phyloP scores from a whole-genome alignment of 2,329 filamentous ascomycete genomes.

The Trichoderma simmonsii region DNA sequence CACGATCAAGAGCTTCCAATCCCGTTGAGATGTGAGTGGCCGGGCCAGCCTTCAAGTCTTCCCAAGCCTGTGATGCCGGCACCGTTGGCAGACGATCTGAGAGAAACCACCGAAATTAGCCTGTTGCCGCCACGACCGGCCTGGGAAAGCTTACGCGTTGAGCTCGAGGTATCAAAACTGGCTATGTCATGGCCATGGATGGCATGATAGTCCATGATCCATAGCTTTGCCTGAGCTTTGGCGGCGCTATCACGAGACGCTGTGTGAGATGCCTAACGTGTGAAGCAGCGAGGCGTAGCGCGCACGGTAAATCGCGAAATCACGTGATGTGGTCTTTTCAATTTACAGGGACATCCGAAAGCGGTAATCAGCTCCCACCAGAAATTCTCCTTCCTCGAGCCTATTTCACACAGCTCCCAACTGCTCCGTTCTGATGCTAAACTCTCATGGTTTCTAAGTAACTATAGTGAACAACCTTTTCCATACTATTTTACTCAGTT shows the following conservation, averaged over 20 bases:
- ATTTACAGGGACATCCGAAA: not conserved
- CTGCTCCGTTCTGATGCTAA: not conserved
- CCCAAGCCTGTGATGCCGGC: slow-evolving; percentile 69
- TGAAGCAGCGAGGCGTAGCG: not conserved
- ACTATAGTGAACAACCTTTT: fast-evolving
- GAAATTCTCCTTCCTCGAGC: not conserved
- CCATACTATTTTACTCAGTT: not conserved
- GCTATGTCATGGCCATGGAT: slow-evolving; percentile 59
- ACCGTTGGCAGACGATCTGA: slow-evolving; percentile 74
- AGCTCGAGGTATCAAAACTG: slow-evolving; percentile 55
- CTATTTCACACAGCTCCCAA: not conserved
- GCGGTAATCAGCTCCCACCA: not conserved
- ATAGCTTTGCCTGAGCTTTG: slow-evolving; percentile 6
- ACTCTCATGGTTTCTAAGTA: not conserved
- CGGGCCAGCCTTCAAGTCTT: slow-evolving; percentile 52
- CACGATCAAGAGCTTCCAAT: slow-evolving; percentile 50
- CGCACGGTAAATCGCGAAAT: slow-evolving; percentile 10
- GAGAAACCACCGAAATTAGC: not conserved
- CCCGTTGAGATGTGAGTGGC: slow-evolving; percentile 55
- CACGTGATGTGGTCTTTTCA: slow-evolving; percentile 16
- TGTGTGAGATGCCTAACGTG: slow-evolving; percentile 23
- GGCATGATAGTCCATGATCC: slow-evolving; percentile 55
- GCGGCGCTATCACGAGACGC: not conserved
- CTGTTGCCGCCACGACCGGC: not conserved
- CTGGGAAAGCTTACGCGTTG: slow-evolving; percentile 43